phyloP scores from a whole-genome alignment of 2,329 filamentous ascomycete species.

The Falciphora oryzae region DNA sequence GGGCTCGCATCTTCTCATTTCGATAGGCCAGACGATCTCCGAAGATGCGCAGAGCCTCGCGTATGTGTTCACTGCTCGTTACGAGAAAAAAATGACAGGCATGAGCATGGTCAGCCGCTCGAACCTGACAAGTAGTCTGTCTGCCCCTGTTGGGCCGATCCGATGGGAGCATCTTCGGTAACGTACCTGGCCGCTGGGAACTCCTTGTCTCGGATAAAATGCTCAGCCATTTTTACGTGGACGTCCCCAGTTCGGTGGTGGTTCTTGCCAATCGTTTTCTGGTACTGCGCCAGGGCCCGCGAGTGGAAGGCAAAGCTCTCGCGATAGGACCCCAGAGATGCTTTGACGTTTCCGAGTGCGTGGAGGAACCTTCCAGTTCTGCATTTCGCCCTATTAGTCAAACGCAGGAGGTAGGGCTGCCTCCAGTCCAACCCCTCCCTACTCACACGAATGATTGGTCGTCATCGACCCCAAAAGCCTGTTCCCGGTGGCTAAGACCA shows the following conservation, averaged over 20 bases:
- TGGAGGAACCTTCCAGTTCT: constrained; percentile 1
- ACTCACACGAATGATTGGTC: background rate
- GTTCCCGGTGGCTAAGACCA: background rate
- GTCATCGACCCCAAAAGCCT: background rate
- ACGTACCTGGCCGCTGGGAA: background rate
- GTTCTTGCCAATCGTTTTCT: background rate
- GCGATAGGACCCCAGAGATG: background rate
- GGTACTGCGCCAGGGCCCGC: background rate
- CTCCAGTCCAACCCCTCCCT: too few species aligned
- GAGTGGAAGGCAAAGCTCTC: background rate
- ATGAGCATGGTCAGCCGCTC: too few species aligned
- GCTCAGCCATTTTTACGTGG: background rate
- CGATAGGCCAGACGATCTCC: background rate
- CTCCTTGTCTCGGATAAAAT: background rate
- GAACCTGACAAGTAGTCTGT: too few species aligned
- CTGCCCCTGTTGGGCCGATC: background rate
- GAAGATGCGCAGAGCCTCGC: background rate
- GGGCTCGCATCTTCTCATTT: background rate
- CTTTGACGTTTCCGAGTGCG: background rate
- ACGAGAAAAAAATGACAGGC: too few species aligned
- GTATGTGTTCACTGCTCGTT: background rate
- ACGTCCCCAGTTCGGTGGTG: background rate
- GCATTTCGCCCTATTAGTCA: background rate
- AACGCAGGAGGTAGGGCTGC: too few species aligned
- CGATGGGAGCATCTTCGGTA: background rate